These are phyloP conservation scores for Chalciporus sphaerocephalus DNA, from an alignment of 768 basidiomycete genomes.

Conservation along the genomic window DNA sequence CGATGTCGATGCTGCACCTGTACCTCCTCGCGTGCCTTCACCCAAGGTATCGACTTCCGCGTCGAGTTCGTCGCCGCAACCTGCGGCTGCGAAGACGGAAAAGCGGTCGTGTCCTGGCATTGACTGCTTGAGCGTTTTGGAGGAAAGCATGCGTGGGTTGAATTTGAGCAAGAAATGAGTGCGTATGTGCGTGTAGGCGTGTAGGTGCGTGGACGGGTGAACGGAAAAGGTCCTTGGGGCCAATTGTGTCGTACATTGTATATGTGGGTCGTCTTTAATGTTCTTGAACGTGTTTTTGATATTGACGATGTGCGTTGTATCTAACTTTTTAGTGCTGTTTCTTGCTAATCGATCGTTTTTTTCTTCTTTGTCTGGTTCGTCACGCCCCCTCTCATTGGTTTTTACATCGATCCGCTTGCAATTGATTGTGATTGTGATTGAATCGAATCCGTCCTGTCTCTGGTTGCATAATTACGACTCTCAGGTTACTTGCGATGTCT, in stretches of 20 bases:
- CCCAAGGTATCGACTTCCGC: background rate
- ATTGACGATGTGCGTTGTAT: no score
- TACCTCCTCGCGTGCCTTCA: background rate
- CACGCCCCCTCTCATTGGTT: no score
- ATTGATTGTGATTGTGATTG: no score
- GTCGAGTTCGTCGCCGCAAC: slow-evolving; percentile 1
- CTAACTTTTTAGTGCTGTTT: no score
- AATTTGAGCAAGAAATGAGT: slow-evolving; percentile 50
- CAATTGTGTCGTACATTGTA: background rate
- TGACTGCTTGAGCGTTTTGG: slow-evolving; percentile 41
- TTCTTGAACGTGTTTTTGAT: no score
- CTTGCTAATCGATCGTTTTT: no score
- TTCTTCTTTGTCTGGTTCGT: no score
- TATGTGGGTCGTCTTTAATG: no score
- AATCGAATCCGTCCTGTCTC: no score
- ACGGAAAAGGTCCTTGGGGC: background rate
- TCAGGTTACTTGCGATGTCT: no score
- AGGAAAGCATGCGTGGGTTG: slow-evolving; percentile 67
- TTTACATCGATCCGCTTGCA: no score
- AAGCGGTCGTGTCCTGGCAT: slow-evolving; percentile 14
- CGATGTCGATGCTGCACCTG: slow-evolving; percentile 51
- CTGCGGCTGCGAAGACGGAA: slow-evolving; percentile 14
- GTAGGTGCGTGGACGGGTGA: background rate
- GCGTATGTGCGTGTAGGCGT: background rate
- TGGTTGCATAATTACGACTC: no score